phyloP scores from a whole-genome alignment of 78 protist species.

The Tieghemostelium lacteum region DNA sequence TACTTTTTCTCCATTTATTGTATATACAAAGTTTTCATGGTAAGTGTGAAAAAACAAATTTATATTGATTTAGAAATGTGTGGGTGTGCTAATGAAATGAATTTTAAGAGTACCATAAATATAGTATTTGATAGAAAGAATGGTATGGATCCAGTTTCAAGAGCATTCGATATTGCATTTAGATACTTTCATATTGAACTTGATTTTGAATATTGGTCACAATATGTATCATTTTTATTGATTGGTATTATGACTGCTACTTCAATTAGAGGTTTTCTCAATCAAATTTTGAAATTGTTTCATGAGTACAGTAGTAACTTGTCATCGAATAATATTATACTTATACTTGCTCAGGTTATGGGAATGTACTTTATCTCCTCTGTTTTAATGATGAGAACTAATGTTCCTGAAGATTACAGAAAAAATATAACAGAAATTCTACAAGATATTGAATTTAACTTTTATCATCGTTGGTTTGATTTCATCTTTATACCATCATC shows the following conservation, averaged over 20 bases:
- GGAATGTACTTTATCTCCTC: constrained; percentile 92
- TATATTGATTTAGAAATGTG: too few species aligned
- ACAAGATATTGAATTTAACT: constrained; percentile 85
- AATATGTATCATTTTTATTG: constrained; percentile 80
- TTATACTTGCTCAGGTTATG: constrained; percentile 89
- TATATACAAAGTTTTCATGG: constrained; percentile 88
- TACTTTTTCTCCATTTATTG: constrained; percentile 88
- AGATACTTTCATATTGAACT: constrained; percentile 76
- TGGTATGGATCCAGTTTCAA: constrained; percentile 87
- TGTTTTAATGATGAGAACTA: constrained; percentile 89
- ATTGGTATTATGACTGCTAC: constrained; percentile 88
- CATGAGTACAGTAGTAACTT: constrained; percentile 75
- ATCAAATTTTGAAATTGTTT: constrained; percentile 85
- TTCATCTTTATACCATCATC: constrained; percentile 80
- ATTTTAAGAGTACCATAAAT: constrained; percentile 77
- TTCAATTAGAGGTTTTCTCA: constrained; percentile 90
- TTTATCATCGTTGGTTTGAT: constrained; percentile 93
- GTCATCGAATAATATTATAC: constrained; percentile 81
- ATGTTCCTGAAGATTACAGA: constrained; percentile 84
- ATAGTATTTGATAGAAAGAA: constrained; percentile 83
- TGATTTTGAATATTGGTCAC: constrained; percentile 89
- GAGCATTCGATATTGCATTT: constrained; percentile 67
- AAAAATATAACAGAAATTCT: constrained; percentile 79
- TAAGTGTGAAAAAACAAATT: not conserved
- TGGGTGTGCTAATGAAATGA: too few species aligned